These are phyloP conservation scores for Calonectria pauciramosa DNA, from an alignment of 2,329 filamentous ascomycete genomes.

Conservation along the genomic window DNA sequence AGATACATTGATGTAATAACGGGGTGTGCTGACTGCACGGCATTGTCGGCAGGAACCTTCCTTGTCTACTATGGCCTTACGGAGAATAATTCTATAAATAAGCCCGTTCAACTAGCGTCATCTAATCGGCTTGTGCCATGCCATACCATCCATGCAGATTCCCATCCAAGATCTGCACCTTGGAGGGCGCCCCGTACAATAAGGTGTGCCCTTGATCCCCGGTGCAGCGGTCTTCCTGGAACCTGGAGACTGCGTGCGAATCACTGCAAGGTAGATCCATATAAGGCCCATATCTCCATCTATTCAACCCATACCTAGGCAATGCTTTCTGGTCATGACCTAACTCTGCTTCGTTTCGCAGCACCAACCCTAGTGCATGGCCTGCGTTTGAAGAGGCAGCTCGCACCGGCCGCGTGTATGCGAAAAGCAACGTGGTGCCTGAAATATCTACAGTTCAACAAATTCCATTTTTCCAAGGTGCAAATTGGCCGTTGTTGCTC, in stretches of 20 bases:
- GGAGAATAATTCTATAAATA: not conserved
- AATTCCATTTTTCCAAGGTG: not conserved
- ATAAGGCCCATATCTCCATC: not conserved
- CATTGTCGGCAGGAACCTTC: not conserved
- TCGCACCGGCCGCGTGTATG: too few species aligned
- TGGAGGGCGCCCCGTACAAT: not conserved
- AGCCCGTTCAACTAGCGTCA: not conserved
- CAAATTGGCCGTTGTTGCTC: not conserved
- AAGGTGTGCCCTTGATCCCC: not conserved
- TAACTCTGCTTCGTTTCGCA: too few species aligned
- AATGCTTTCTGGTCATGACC: not conserved
- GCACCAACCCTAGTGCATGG: not conserved
- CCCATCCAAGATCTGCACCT: not conserved
- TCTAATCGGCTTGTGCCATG: not conserved
- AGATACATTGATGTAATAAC: not conserved
- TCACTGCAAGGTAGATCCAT: not conserved
- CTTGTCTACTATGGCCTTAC: not conserved
- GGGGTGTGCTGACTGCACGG: too few species aligned
- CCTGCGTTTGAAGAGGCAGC: too few species aligned
- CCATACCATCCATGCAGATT: too few species aligned
- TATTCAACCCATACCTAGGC: not conserved
- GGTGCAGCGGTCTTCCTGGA: not conserved
- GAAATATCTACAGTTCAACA: not conserved
- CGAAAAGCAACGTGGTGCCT: not conserved
- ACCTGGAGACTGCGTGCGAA: not conserved